These are phyloP conservation scores for Aspergillus cavernicola DNA, from an alignment of 495 filamentous ascomycete genomes.

Conservation along the genomic window DNA sequence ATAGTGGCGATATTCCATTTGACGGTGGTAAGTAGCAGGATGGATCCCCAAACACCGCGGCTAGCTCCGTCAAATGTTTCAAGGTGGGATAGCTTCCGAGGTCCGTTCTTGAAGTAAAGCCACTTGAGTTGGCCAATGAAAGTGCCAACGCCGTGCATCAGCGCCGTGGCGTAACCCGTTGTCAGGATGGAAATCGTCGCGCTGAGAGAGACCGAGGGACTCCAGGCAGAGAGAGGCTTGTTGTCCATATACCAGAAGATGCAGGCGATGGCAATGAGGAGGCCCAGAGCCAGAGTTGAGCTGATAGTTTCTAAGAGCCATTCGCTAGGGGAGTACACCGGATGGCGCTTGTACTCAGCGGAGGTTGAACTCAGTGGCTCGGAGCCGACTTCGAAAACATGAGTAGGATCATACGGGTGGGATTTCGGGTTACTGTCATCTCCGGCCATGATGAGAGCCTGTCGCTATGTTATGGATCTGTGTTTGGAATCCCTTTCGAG, in stretches of 20 bases:
- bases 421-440: conserved; percentile 6
- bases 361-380: conserved; percentile 4
- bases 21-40: conserved; percentile 20
- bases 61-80: conserved; percentile 40
- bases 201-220: conserved; percentile 14
- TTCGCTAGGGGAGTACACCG: conserved; percentile 17
- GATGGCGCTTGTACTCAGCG: conserved; percentile 20
- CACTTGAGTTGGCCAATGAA: conserved; percentile 35
- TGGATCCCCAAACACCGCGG: conserved; percentile 37
- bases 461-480: not conserved
- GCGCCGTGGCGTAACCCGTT: conserved; percentile 14
- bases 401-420: conserved; percentile 8
- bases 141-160: conserved; percentile 19
- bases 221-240: conserved; percentile 18
- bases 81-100: conserved; percentile 28
- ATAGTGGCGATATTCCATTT: conserved; percentile 24
- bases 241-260: conserved; percentile 22
- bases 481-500: too few species aligned
- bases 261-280: conserved; percentile 12
- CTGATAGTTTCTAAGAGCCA: conserved; percentile 18
- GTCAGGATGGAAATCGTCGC: conserved; percentile 20
- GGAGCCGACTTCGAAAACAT: conserved; percentile 7
- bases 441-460: conserved; percentile 13
- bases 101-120: conserved; percentile 28
- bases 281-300: conserved; percentile 12